Conservation (phyloP, 2,329 filamentous ascomycete species). For the Verticillium zaregamsianum region DNA sequence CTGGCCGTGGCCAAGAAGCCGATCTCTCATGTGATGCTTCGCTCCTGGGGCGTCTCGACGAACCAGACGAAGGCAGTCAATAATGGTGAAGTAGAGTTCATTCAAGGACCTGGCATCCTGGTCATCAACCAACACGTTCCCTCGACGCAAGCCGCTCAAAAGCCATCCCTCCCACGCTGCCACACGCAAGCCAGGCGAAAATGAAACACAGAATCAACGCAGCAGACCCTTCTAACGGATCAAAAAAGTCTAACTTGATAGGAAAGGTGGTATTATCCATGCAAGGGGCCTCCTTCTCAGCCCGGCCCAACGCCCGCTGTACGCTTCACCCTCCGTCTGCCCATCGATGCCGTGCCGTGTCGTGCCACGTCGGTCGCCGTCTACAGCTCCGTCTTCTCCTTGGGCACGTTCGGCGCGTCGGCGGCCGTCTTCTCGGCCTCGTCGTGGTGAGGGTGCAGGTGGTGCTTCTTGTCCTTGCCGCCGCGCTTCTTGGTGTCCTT, state of each 20-base stretch:
- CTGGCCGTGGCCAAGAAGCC: too few species aligned
- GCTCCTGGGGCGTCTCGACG: too few species aligned
- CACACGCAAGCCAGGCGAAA: background rate
- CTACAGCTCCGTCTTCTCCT: conserved; percentile 8
- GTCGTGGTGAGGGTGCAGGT: conserved; percentile 30
- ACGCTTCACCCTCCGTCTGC: background rate
- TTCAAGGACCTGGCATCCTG: background rate
- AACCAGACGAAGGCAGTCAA: background rate
- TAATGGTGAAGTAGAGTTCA: background rate
- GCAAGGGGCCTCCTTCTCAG: background rate
- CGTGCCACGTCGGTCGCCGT: background rate
- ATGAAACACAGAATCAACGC: background rate
- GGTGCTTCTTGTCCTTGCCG: conserved; percentile 47
- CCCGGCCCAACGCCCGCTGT: background rate
- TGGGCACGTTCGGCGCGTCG: conserved; percentile 20
- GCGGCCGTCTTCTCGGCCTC: conserved; percentile 19
- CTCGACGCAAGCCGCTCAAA: background rate
- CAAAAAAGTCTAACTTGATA: background rate
- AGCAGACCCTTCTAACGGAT: background rate
- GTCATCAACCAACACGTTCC: background rate
- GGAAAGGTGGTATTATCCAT: conserved; percentile 4
- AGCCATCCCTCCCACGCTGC: background rate
- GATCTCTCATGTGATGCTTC: too few species aligned
- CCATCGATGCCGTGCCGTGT: too few species aligned
- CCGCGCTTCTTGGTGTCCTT: conserved; percentile 69